These are phyloP conservation scores for Besnoitia besnoiti DNA, from an alignment of 169 alveolate genomes.

Conservation along the genomic window DNA sequence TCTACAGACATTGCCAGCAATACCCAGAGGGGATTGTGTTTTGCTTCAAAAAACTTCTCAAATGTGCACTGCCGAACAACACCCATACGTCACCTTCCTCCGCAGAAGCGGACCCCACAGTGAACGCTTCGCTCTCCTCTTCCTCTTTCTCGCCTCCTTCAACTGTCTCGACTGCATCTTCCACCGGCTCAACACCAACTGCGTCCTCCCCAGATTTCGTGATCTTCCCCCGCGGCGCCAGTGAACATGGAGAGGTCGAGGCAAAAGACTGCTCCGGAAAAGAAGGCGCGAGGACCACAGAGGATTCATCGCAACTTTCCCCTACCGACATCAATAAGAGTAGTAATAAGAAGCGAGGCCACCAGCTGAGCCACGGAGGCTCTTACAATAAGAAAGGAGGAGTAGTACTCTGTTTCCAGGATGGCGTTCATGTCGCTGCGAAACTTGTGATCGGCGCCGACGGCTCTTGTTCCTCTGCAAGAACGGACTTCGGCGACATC, in stretches of 20 bases:
- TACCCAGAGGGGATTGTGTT: slow-evolving; percentile 13
- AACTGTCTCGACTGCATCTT: neutral
- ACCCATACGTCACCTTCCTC: neutral
- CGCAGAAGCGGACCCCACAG: slow-evolving; percentile 9
- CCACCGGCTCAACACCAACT: neutral
- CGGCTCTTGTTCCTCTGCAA: neutral
- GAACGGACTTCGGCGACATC: neutral
- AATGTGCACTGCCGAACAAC: neutral
- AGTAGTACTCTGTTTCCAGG: neutral
- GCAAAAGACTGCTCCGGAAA: neutral
- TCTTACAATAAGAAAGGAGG: neutral
- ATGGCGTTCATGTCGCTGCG: slow-evolving; percentile 6
- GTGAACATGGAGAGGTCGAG: neutral
- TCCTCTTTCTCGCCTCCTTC: slow-evolving; percentile 20
- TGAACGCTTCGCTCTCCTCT: neutral
- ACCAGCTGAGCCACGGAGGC: neutral
- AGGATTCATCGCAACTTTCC: neutral
- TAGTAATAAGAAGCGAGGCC: neutral
- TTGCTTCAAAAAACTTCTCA: neutral
- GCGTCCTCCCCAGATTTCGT: neutral
- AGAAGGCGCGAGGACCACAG: neutral
- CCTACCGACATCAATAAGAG: neutral
- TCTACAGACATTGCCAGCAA: slow-evolving; percentile 37
- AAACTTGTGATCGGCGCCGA: slow-evolving; percentile 30
- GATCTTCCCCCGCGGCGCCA: neutral